Conservation (phyloP, 2,329 filamentous ascomycete genomes). For the Sporothrix variecibatus region DNA sequence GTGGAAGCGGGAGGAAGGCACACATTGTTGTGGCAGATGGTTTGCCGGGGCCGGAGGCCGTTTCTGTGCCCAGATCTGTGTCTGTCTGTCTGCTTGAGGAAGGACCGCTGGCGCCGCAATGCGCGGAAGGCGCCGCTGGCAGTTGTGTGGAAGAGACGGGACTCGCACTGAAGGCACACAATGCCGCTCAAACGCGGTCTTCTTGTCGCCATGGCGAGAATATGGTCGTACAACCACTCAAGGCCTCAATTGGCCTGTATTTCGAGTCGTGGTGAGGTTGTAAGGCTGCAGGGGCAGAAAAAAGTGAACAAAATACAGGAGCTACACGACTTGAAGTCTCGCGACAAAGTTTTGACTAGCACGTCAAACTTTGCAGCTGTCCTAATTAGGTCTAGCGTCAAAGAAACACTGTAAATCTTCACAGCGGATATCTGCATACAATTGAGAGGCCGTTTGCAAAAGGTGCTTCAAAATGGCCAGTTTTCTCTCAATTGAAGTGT, state of each 20-base stretch:
- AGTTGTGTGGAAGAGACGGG: constrained; percentile 7
- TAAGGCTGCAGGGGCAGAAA: background rate
- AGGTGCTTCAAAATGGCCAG: background rate
- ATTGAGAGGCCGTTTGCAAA: background rate
- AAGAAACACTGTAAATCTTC: background rate
- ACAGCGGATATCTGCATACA: background rate
- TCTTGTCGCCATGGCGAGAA: constrained; percentile 6
- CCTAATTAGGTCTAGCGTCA: constrained; percentile 18
- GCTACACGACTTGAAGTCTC: background rate
- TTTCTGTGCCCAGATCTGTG: background rate
- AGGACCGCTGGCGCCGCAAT: background rate
- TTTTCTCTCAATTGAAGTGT: background rate
- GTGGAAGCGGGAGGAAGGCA: background rate
- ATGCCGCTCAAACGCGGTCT: constrained; percentile 22
- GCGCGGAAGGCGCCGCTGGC: constrained; percentile 5
- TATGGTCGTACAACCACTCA: background rate
- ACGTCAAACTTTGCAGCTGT: constrained; percentile 24
- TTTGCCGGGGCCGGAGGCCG: background rate
- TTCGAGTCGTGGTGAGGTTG: background rate
- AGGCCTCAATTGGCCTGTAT: background rate
- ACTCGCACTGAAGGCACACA: constrained; percentile 28
- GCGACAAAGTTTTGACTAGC: background rate
- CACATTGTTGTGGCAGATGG: background rate
- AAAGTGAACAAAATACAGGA: background rate
- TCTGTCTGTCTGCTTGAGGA: background rate